phyloP scores from a whole-genome alignment of 495 filamentous ascomycete species.

The Penicillium verhagenii region DNA sequence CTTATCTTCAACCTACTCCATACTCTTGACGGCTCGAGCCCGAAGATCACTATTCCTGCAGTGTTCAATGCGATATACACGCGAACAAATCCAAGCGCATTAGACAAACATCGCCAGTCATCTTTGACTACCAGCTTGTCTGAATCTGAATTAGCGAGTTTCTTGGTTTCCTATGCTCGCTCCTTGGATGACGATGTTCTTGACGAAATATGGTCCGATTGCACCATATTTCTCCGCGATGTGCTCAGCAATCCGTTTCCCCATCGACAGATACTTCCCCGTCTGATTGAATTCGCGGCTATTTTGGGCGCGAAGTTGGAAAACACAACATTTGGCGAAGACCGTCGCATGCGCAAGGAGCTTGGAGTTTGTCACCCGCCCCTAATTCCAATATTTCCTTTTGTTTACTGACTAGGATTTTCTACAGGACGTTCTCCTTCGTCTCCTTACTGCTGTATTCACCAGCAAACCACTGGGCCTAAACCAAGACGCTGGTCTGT shows the following conservation, averaged over 20 bases:
- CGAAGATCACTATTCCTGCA: constrained; percentile 91
- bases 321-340: constrained; percentile 96
- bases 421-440: constrained; percentile 77
- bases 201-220: constrained; percentile 98
- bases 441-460: constrained; percentile 86
- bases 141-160: constrained; percentile 80
- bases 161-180: constrained; percentile 82
- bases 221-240: constrained; percentile 85
- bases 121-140: constrained; percentile 79
- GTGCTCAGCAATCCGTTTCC: constrained; percentile 92
- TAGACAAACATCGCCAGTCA: constrained; percentile 79
- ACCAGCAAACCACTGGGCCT: constrained; percentile 76
- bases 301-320: constrained; percentile 91
- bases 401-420: constrained; percentile 26
- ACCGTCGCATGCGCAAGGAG: constrained; percentile 89
- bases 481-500: constrained; percentile 41
- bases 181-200: constrained; percentile 97
- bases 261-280: constrained; percentile 85
- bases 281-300: constrained; percentile 82
- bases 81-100: constrained; percentile 76
- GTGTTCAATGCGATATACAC: constrained; percentile 97
- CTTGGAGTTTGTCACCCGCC: constrained; percentile 64
- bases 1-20: constrained; percentile 81
- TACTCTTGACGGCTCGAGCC: constrained; percentile 85
- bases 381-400: not conserved